Base-by-base conservation (phyloP, 2,329 filamentous ascomycete genomes). In the Ampelomyces quisqualis region DNA sequence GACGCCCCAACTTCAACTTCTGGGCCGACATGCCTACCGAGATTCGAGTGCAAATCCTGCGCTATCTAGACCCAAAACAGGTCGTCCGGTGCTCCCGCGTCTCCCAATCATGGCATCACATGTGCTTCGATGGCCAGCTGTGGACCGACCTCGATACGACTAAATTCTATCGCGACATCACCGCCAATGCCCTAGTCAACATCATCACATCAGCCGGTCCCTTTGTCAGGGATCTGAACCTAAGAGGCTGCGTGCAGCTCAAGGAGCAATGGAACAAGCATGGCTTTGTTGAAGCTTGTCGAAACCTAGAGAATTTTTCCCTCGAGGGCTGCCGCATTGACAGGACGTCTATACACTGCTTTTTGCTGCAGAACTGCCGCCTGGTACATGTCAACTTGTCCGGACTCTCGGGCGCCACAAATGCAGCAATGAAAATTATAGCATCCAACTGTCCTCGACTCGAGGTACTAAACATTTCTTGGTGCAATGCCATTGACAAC, bases 101-200 rank as follows among this genome's bases (percentile, higher is more conserved):
- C 14, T 91, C 83, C 62, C 89, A 83, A 65, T 71, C 77, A 5
- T 96, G 93, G 75, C 76, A 95, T 66, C 77, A 78, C 33, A 82
- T 88, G 69, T 96, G 91, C 70, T 95, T 91, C 57, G 91, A 98
- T 65, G 93, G 93, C 2, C 93, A 98, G 70, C 72, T 97, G 11
- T 98, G 93, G 93, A 84, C 82, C 3, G 81, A 79, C 28, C 78
- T 97, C 34, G 90, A 97, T 38, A 73, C 88, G 2, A 85, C 89
- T 6, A 83, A 87, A 34, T 97, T 91, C 68, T 96, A 97, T 64
- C 80, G 79, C 50, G 81, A 90, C 37, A 97, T 97, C 51, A 85
- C 91, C 0, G 87, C 86, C 15, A 83, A 88, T 49, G 87, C 88
- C 1, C 72, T 98, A 33, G 81, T 90, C 40, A 89, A 86, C 59